Percentiles rank a stretch among this genome's conserved stretches.
phyloP scores from a whole-genome alignment of 129 eudicot species.

The Heracleum sosnowskyi region DNA sequence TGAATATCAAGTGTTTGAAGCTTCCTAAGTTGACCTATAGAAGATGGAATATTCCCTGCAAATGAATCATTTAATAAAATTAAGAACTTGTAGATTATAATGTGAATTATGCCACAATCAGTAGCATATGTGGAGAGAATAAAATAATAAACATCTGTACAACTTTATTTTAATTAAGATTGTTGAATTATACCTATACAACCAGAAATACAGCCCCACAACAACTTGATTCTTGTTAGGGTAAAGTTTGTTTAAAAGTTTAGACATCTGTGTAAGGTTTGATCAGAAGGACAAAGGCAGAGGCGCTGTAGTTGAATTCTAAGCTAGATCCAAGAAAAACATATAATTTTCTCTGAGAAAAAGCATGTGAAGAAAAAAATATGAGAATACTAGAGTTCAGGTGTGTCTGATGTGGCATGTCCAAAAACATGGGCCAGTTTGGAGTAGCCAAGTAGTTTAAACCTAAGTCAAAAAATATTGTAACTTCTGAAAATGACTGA shows the following conservation, averaged over 20 bases:
- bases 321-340: conserved; percentile 45
- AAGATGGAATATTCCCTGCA: conserved; percentile 36
- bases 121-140: too few species aligned
- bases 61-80: conserved; percentile 15
- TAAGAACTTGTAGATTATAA: too few species aligned
- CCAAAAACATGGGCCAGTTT: conserved; percentile 42
- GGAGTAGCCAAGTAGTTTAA: conserved; percentile 47
- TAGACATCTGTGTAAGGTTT: conserved; percentile 35
- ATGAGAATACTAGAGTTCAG: too few species aligned
- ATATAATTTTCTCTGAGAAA: conserved; percentile 32
- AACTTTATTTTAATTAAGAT: too few species aligned
- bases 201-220: too few species aligned
- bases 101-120: too few species aligned
- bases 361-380: too few species aligned
- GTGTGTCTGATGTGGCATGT: neutral
- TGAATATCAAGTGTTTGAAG: conserved; percentile 46
- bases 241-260: too few species aligned
- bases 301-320: conserved; percentile 40
- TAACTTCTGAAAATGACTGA: conserved; percentile 45
- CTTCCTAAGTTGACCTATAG: conserved; percentile 24
- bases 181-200: too few species aligned
- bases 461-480: conserved; percentile 47
- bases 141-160: too few species aligned
- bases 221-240: too few species aligned
- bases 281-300: conserved; percentile 54